Base-by-base conservation (phyloP, 148 eudicot genomes). In the Rhododendron williamsianum region DNA sequence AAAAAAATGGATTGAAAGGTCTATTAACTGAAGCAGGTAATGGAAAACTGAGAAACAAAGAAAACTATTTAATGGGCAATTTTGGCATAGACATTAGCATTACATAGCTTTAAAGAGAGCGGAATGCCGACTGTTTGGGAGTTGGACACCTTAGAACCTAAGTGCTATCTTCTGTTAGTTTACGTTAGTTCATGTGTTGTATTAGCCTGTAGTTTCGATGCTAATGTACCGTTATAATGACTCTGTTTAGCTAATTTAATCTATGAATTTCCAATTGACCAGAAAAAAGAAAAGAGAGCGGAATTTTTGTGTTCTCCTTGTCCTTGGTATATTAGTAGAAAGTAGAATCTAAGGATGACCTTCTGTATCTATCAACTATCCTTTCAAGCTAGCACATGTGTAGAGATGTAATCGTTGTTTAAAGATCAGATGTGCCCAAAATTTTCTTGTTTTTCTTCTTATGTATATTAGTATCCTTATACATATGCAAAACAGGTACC, bases 401-500 rank as follows among this genome's bases (percentile, higher is more conserved):
- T 25, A n/a, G 72, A 65, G 72, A 65, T 10, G 33, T 9, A 65
- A n/a, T 65, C 13, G 12, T n/a, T n/a, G 71, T 63, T 63, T n/a
- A 63, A 63, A n/a, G n/a, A 65, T 65, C 4, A 65, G 13, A 25
- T 65, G 72, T 13, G 9, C n/a, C 25, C 23, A 33, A 15, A 30
- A 4, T 77, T 43, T 43, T 74, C 4, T 43, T 6, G 25, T 43
- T 77, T 19, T 43, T 77, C 48, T 13, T 71, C 9, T 43, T 21
- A 0, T 18, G 52, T 21, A 43, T n/a, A 77, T 21, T 23, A 77
- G n/a, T 43, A 21, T 38, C n/a, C 80, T 43, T 4, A 9, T 6
- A 18, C 8, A 18, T 7, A 30, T 19, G 27, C 27, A 33, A 80
- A 35, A 19, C 76, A 36, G 41, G 33, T 95, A 95, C 98, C 98